Conservation (phyloP, 805 yeast species). For the Candida parachauliodes region DNA sequence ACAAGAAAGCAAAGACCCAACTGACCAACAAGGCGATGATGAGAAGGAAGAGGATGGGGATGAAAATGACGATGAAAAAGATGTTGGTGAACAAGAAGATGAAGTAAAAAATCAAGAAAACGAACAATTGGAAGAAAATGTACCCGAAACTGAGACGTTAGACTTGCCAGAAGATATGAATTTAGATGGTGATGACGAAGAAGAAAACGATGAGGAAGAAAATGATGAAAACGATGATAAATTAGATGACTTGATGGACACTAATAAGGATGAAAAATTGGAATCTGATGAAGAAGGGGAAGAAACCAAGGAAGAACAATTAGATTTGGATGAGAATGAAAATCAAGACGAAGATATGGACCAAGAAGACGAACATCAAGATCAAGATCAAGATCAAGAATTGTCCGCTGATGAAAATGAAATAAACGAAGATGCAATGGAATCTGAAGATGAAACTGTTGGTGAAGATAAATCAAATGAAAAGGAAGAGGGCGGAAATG, state of each 20-base stretch:
- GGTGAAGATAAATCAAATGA: conserved; percentile 30
- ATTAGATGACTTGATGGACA: conserved; percentile 20
- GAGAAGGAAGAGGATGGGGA: conserved; percentile 47
- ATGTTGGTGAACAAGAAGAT: conserved; percentile 80
- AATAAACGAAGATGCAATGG: conserved; percentile 26
- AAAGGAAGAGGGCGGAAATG: conserved; percentile 39
- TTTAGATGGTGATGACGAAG: conserved; percentile 67
- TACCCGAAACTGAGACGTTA: conserved; percentile 80
- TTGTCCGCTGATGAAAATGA: conserved; percentile 39
- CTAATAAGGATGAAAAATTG: conserved; percentile 10
- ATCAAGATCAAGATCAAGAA: conserved; percentile 19
- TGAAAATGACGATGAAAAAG: conserved; percentile 60
- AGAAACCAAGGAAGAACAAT: conserved; percentile 32
- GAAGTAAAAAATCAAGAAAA: conserved; percentile 66
- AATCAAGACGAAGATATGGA: conserved; percentile 24
- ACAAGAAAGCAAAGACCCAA: conserved; percentile 28
- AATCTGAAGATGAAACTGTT: conserved; percentile 24
- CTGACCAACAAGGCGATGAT: conserved; percentile 32
- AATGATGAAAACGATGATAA: conserved; percentile 22
- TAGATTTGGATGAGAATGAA: conserved; percentile 19
- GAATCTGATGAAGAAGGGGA: conserved; percentile 23
- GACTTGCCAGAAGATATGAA: conserved; percentile 92
- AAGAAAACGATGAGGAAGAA: conserved; percentile 46
- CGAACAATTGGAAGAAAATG: conserved; percentile 66
- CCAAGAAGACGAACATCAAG: conserved; percentile 25